phyloP scores from a whole-genome alignment of 1,284 basidiomycete genomes.

The Trametes sp. region DNA sequence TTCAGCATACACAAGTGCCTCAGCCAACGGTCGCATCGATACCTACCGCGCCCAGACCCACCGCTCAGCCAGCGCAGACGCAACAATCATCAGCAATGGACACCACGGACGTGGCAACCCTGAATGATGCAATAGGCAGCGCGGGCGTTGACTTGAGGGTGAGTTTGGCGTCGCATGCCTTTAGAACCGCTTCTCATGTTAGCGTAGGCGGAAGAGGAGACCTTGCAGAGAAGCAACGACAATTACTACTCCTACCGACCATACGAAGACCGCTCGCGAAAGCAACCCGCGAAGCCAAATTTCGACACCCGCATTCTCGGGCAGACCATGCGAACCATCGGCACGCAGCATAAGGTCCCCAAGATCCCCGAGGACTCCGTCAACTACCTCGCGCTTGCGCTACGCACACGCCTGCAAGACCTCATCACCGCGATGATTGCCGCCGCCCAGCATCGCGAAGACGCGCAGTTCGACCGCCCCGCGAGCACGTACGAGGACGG shows the following conservation, averaged over 20 bases:
- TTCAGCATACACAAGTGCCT: slow-evolving; percentile 29
- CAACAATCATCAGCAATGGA: slow-evolving; percentile 45
- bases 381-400: slow-evolving; percentile 80
- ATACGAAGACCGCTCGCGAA: slow-evolving; percentile 76
- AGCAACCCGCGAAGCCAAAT: slow-evolving; percentile 68
- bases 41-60: slow-evolving; percentile 26
- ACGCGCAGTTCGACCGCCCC: slow-evolving; percentile 73
- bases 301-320: slow-evolving; percentile 71
- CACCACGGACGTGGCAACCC: slow-evolving; percentile 72
- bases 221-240: slow-evolving; percentile 70
- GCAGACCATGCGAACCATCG: slow-evolving; percentile 68
- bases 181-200: slow-evolving; percentile 1
- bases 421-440: slow-evolving; percentile 74
- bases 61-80: slow-evolving; percentile 21
- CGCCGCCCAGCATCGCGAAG: slow-evolving; percentile 74
- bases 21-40: slow-evolving; percentile 37
- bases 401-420: slow-evolving; percentile 77
- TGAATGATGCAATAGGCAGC: slow-evolving; percentile 84
- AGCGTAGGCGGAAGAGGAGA: slow-evolving; percentile 80
- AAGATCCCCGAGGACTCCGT: slow-evolving; percentile 75
- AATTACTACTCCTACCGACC: slow-evolving; percentile 63
- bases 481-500: slow-evolving; percentile 69
- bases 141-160: slow-evolving; percentile 84
- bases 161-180: slow-evolving; percentile 31
- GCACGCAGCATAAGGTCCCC: slow-evolving; percentile 67